phyloP scores from a whole-genome alignment of 2,329 filamentous ascomycete genomes.

The Leptographium galeiforme region DNA sequence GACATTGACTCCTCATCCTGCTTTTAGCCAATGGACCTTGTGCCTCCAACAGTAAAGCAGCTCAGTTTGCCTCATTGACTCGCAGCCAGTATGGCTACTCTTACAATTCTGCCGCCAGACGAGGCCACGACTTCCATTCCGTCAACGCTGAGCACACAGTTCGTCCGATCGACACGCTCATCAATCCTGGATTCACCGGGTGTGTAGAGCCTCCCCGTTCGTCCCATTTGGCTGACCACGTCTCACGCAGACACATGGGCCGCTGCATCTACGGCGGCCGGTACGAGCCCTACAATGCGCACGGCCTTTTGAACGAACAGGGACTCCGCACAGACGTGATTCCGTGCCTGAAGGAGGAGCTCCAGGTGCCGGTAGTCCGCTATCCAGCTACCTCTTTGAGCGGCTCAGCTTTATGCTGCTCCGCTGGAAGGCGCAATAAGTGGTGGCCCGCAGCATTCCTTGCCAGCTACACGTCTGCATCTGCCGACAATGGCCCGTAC shows the following conservation, averaged over 20 bases:
- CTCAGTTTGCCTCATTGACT: no score
- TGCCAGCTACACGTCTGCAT: no score
- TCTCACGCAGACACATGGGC: constrained; percentile 62
- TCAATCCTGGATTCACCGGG: constrained; percentile 79
- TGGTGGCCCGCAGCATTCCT: no score
- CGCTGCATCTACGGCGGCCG: constrained; percentile 80
- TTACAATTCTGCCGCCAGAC: constrained; percentile 43
- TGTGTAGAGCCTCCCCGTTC: constrained; percentile 24
- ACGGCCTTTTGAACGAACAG: constrained; percentile 49
- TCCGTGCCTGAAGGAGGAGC: constrained; percentile 57
- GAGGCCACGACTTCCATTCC: neutral
- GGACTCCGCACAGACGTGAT: constrained; percentile 74
- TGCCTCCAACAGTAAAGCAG: neutral
- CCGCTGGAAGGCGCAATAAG: neutral
- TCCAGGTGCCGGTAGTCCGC: constrained; percentile 62
- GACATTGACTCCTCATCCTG: neutral
- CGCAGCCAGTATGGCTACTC: constrained; percentile 49
- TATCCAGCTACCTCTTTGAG: constrained; percentile 39
- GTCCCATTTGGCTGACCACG: neutral
- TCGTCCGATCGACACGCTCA: constrained; percentile 64
- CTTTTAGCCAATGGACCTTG: neutral
- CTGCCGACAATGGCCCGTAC: no score
- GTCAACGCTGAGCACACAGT: constrained; percentile 52
- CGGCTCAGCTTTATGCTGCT: constrained; percentile 1
- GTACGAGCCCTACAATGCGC: constrained; percentile 59